Base-by-base conservation (phyloP, 345 rosid genomes). In the Hibiscus tridactylites region DNA sequence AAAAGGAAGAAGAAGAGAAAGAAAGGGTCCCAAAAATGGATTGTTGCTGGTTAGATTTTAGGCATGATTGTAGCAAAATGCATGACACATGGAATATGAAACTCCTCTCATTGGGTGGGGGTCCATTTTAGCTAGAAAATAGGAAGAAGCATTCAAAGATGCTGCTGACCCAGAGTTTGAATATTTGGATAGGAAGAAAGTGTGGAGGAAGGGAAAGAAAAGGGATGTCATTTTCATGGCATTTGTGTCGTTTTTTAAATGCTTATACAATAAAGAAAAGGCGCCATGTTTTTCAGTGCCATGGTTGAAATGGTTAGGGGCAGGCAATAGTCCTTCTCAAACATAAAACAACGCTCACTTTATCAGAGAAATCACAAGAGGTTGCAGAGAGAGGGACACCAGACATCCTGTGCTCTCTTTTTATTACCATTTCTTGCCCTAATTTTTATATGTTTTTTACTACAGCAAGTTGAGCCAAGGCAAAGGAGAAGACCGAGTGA, bases 221-320 rank as follows among this genome's bases (percentile, higher is more conserved):
- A 65, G 80, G 73, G 6, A 61, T 61, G 87, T 85, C 91, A 73
- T 76, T 82, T 79, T 87, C 88, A 73, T 65, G 28, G 83, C 86
- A 83, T 77, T 82, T 79, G 80, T 80, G 79, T 79, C 77, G 50
- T 71, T 78, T 78, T 77, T 80, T 79, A 73, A 82, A 80, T 75
- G 82, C 75, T 68, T 66, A 81, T 63, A 3, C 10, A 39, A 39
- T 50, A 15, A 50, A 50, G 2, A 67, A 75, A 79, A 76, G 75
- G 15, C 67, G 21, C 82, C 91, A 87, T 87, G 88, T 81, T 87
- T 87, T 87, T 87, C 91, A 87, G 91, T 85, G 91, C 91, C 86
- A 72, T 77, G 76, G 82, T 81, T 80, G 83, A 76, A 79, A 84
- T 78, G 84, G 85, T 75, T 75, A 46, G 59, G 4, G 75, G 74